These are phyloP conservation scores for Penicillium sclerotiorum DNA, from an alignment of 2,329 filamentous ascomycete species.

Conservation along the genomic window DNA sequence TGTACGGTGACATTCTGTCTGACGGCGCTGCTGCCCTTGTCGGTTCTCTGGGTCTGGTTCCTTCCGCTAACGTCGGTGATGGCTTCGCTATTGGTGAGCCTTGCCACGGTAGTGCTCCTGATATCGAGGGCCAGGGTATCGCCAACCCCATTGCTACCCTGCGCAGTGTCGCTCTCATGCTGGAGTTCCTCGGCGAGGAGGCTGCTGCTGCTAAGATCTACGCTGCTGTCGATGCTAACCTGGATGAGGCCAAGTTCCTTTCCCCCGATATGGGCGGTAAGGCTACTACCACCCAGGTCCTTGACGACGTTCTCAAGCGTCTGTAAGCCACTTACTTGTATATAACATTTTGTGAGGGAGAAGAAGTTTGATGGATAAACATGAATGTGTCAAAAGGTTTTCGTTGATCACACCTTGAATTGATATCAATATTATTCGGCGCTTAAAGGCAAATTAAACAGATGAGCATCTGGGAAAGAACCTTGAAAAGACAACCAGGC, in stretches of 20 bases:
- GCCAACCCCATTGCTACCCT: conserved; percentile 97
- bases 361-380: not conserved
- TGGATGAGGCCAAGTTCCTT: conserved; percentile 79
- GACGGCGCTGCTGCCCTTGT: conserved; percentile 94
- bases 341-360: conserved; percentile 11
- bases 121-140: conserved; percentile 90
- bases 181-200: conserved; percentile 91
- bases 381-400: too few relatives aligned
- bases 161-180: conserved; percentile 87
- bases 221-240: conserved; percentile 83
- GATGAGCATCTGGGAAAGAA: too few relatives aligned
- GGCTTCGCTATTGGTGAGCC: conserved; percentile 96
- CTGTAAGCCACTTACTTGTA: conserved; percentile 58
- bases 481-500: too few relatives aligned
- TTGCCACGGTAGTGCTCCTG: conserved; percentile 93
- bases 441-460: too few relatives aligned
- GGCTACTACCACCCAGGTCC: conserved; percentile 81
- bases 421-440: not conserved
- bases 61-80: conserved; percentile 92
- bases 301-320: conserved; percentile 82
- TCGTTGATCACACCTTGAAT: too few relatives aligned
- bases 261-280: conserved; percentile 89
- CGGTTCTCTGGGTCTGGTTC: conserved; percentile 87
- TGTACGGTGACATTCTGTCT: conserved; percentile 96
- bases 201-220: conserved; percentile 88